Evolutionary conservation across 306 rosid genomes (phyloP).

Genomic region (Castanea sativa): DNA sequence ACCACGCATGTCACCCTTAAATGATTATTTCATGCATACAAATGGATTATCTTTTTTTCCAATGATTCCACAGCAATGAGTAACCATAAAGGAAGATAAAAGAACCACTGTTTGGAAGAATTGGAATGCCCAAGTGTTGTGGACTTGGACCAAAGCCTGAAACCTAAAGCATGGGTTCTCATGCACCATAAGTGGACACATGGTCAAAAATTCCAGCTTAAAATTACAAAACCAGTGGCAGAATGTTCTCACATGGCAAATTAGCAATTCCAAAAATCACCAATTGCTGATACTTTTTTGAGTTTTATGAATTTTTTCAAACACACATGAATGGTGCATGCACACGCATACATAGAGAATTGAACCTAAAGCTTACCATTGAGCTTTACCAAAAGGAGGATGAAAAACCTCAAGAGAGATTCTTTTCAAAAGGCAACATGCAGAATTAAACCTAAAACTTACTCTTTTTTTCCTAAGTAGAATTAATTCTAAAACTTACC

Average conservation of each 20-base stretch:
- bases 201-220: constrained; percentile 11
- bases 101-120: background rate
- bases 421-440: constrained; percentile 21
- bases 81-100: no score
- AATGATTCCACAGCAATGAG: no score
- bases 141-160: constrained; percentile 2
- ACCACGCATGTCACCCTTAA: background rate
- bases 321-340: background rate
- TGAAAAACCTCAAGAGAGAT: constrained; percentile 31
- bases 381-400: constrained; percentile 35
- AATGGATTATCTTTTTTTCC: no score
- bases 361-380: constrained; percentile 1
- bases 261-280: background rate
- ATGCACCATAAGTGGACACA: constrained; percentile 8
- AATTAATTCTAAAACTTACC: constrained; percentile 42
- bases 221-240: background rate
- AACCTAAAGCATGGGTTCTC: constrained; percentile 3
- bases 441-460: constrained; percentile 33
- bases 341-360: background rate
- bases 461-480: constrained; percentile 10
- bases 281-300: background rate
- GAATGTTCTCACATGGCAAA: background rate
- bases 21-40: background rate
- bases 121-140: background rate
- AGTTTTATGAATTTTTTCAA: background rate